A percentile compares a stretch with the other conserved stretches of the same genome.
Evolutionary conservation across 192 early-diverging fungal genomes (phyloP).

Genomic region (Linnemannia elongata): DNA sequence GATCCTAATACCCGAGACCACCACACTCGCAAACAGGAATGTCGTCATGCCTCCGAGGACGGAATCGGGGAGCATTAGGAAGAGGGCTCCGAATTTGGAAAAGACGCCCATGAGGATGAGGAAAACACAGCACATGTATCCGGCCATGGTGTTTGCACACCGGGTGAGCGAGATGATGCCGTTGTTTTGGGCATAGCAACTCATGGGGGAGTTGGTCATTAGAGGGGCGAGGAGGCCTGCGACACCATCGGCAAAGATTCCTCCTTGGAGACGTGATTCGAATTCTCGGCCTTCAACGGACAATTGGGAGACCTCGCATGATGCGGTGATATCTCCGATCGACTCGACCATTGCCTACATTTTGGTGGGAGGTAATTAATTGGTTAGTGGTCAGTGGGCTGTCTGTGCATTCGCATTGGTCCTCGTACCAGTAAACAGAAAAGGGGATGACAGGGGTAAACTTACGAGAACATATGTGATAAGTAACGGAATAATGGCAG

Average conservation of each 20-base stretch:
- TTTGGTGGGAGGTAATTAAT: neutral
- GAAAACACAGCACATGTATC: conserved; percentile 67
- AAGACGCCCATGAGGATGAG: conserved; percentile 68
- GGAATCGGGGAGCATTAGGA: conserved; percentile 59
- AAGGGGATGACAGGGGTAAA: neutral
- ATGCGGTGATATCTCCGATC: conserved; percentile 68
- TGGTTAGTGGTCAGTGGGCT: neutral
- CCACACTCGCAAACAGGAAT: conserved; percentile 66
- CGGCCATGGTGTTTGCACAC: conserved; percentile 66
- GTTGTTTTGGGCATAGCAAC: conserved; percentile 71
- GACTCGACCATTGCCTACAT: conserved; percentile 59
- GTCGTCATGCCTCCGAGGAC: conserved; percentile 70
- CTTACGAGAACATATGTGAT: conserved; percentile 58
- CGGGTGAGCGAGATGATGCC: conserved; percentile 69
- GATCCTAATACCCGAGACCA: conserved; percentile 68
- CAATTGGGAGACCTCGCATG: conserved; percentile 66
- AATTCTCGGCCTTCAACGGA: conserved; percentile 67
- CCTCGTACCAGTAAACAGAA: neutral
- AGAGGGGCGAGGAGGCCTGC: conserved; percentile 56
- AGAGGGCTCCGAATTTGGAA: conserved; percentile 65
- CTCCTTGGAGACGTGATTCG: conserved; percentile 66
- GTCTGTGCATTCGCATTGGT: neutral
- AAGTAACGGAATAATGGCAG: conserved; percentile 63
- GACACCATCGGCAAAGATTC: conserved; percentile 67
- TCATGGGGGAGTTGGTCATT: conserved; percentile 63